Conservation (phyloP, 345 rosid species). For the Citrus unshiu region DNA sequence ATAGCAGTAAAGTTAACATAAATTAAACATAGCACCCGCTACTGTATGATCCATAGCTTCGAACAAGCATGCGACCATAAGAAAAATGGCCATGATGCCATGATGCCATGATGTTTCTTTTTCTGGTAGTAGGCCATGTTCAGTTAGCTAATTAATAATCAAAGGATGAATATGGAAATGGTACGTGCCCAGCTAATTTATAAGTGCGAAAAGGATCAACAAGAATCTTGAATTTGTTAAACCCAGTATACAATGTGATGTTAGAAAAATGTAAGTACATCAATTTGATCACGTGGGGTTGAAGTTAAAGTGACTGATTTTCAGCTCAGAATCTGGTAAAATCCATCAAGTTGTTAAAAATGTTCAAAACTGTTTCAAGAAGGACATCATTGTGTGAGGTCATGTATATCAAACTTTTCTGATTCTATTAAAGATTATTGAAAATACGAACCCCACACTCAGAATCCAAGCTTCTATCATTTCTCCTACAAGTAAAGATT, state of each 20-base stretch:
- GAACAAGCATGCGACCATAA: background rate
- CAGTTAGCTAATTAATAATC: background rate
- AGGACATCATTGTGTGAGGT: background rate
- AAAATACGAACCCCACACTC: background rate
- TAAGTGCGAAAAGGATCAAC: background rate
- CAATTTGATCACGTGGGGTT: background rate
- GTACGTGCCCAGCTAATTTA: background rate
- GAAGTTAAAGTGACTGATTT: background rate
- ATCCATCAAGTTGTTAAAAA: background rate
- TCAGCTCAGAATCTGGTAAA: background rate
- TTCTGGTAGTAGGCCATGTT: background rate
- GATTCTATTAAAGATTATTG: background rate
- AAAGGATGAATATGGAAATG: background rate
- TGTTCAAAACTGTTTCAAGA: background rate
- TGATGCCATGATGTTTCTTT: background rate
- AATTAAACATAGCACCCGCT: background rate
- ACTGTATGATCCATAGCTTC: background rate
- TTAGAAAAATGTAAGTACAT: background rate
- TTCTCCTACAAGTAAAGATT: too few species aligned
- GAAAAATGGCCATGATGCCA: background rate
- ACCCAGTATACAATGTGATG: too few species aligned
- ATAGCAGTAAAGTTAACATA: background rate
- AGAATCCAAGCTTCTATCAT: too few species aligned
- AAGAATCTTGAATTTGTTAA: background rate
- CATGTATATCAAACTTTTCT: background rate